Conservation (phyloP, 441 rosid species). For the Erodium chrysanthum region DNA sequence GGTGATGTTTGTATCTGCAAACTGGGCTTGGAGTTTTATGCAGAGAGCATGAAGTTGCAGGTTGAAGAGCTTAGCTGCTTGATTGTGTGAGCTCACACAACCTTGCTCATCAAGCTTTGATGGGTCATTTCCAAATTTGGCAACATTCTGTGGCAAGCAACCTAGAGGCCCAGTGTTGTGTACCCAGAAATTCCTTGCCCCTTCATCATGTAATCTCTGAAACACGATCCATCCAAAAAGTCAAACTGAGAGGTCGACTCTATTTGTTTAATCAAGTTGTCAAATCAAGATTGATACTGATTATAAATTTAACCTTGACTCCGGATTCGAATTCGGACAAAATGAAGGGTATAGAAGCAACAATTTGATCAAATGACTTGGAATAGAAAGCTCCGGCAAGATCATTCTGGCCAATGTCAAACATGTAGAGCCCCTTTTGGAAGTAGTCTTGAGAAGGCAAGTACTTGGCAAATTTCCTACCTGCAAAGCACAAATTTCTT, state of each 20-base stretch:
- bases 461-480: constrained; percentile 40
- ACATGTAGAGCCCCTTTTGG: constrained; percentile 68
- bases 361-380: constrained; percentile 62
- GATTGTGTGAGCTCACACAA: constrained; percentile 64
- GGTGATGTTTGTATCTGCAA: constrained; percentile 51
- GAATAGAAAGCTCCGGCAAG: constrained; percentile 91
- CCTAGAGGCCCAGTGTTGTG: constrained; percentile 94
- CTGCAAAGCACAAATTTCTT: constrained; percentile 26
- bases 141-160: constrained; percentile 80
- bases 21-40: constrained; percentile 50
- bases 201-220: constrained; percentile 66
- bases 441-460: constrained; percentile 61
- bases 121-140: constrained; percentile 68
- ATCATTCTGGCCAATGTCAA: constrained; percentile 94
- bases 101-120: constrained; percentile 75
- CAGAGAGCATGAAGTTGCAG: constrained; percentile 72
- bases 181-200: constrained; percentile 78
- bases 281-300: not conserved
- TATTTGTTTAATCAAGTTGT: not conserved
- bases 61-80: constrained; percentile 76
- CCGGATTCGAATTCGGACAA: constrained; percentile 64
- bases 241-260: not conserved
- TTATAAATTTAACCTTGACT: constrained; percentile 37
- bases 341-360: constrained; percentile 59
- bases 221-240: not conserved